phyloP scores from a whole-genome alignment of 2,329 filamentous ascomycete genomes.

The Scytalidium lignicola region DNA sequence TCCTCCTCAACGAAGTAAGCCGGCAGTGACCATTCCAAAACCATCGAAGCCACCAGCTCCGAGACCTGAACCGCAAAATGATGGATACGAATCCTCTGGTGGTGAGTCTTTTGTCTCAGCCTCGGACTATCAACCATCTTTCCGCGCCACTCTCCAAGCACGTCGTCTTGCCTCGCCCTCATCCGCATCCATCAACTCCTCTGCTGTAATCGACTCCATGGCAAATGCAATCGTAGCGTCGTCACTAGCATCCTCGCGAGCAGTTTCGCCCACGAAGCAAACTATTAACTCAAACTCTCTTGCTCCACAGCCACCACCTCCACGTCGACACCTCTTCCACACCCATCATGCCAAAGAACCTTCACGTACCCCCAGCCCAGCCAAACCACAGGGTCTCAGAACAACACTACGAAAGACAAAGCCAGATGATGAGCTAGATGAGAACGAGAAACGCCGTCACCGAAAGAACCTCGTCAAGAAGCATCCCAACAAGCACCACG shows the following conservation, averaged over 20 bases:
- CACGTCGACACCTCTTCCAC: slow-evolving; percentile 26
- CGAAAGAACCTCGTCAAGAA: slow-evolving; percentile 56
- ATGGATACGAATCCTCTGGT: slow-evolving; percentile 21
- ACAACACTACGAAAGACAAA: slow-evolving; percentile 60
- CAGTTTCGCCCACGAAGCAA: slow-evolving; percentile 30
- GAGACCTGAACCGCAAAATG: slow-evolving; percentile 5
- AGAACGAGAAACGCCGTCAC: slow-evolving; percentile 43
- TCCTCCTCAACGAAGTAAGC: background rate
- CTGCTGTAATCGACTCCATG: slow-evolving; percentile 57
- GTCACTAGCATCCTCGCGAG: slow-evolving; percentile 62
- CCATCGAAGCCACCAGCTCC: slow-evolving; percentile 9
- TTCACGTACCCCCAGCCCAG: slow-evolving; percentile 19
- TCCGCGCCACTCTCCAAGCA: slow-evolving; percentile 21
- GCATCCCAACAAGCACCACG: slow-evolving; percentile 68
- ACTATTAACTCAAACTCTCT: slow-evolving; percentile 5
- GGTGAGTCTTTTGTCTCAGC: slow-evolving; percentile 29
- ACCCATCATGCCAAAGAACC: slow-evolving; percentile 33
- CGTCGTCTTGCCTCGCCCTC: slow-evolving; percentile 11
- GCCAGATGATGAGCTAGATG: slow-evolving; percentile 49
- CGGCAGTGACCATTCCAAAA: slow-evolving; percentile 5
- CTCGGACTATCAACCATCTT: slow-evolving; percentile 21
- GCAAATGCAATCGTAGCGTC: slow-evolving; percentile 72
- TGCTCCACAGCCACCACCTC: slow-evolving; percentile 24
- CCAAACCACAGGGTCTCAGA: slow-evolving; percentile 47
- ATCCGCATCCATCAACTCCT: slow-evolving; percentile 11